Base-by-base conservation (phyloP, 139 green algal genomes). In the Micractinium conductrix region DNA sequence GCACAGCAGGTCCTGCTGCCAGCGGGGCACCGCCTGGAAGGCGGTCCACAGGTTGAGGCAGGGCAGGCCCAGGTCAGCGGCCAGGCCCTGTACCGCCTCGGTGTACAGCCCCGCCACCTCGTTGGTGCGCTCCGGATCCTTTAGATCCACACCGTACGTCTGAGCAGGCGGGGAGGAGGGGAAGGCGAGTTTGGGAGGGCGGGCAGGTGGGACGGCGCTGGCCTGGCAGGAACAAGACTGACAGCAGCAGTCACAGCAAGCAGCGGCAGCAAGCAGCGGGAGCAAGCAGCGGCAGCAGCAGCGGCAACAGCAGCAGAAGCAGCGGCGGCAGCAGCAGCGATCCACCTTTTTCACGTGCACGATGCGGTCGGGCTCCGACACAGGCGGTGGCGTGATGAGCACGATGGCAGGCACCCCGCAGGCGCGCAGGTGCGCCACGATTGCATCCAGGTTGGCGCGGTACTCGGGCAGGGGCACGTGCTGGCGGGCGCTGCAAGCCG, bases 391-490 rank as follows among this genome's bases (percentile, higher is more conserved):
- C 7, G 94, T 95, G 60, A 98, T 90, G 16, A 98, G 73, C 53
- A 97, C 30, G 0, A 96, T 86, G 24, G 79, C 72, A 16, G 68
- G 7, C 22, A 93, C 87, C 30, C 87, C 87, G 24, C 76, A 62
- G 0, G 5, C 37, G 30, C 70, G 55, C 21, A 93, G 67, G 44
- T 87, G 48, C 30, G 14, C 4, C 73, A 97, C 92, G 17, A 97
- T 93, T 2, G 55, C 48, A 35, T 48, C 38, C 55, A 98, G 80
- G 87, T 96, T 96, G 17, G 37, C 17, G 17, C 30, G 37, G 73
- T 93, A 98, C 86, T 98, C 93, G 0, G 62, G 28, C 0, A 98
- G 1, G 3, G 96, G 94, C 44, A 99, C 96, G 79, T 98, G 92
- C 91, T 99, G 96, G 24, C 86, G 74, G 1, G 43, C 78, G 35